phyloP scores from a whole-genome alignment of 139 green algal genomes.

The Gonium pectorale region DNA sequence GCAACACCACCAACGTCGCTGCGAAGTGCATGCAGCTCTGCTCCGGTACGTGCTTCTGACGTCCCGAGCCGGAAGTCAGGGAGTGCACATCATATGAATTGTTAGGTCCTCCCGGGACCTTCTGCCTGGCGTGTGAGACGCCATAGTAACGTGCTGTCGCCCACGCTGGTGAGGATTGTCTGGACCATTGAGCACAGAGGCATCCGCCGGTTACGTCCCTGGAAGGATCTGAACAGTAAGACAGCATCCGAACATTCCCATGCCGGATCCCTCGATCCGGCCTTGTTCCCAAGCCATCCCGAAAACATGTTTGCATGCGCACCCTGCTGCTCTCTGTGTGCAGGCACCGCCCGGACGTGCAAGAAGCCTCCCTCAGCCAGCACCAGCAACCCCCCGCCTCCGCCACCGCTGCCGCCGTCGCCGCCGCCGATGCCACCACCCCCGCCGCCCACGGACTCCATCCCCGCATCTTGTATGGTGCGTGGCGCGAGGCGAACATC shows the following conservation, averaged over 20 bases:
- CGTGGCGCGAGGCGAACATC: neutral
- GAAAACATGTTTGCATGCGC: neutral
- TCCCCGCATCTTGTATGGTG: constrained; percentile 3
- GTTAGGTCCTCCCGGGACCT: neutral
- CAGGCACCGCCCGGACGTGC: constrained; percentile 10
- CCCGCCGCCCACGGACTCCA: neutral
- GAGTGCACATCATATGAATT: neutral
- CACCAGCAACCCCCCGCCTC: neutral
- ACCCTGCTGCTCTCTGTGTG: neutral
- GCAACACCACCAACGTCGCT: neutral
- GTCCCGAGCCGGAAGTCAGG: neutral
- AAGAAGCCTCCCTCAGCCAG: neutral
- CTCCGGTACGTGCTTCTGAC: neutral
- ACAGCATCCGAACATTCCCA: neutral
- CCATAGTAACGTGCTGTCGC: neutral
- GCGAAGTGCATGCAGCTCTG: neutral
- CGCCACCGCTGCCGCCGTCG: constrained; percentile 17
- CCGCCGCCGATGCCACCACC: constrained; percentile 25
- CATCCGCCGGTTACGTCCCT: no score
- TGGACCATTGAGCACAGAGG: neutral
- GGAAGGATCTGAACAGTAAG: no score
- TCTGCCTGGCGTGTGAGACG: neutral
- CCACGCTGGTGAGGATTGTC: neutral
- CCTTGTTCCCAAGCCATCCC: neutral
- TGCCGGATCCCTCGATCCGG: neutral